Conservation (phyloP, 1,284 basidiomycete species). For the Phylloporus gajari region DNA sequence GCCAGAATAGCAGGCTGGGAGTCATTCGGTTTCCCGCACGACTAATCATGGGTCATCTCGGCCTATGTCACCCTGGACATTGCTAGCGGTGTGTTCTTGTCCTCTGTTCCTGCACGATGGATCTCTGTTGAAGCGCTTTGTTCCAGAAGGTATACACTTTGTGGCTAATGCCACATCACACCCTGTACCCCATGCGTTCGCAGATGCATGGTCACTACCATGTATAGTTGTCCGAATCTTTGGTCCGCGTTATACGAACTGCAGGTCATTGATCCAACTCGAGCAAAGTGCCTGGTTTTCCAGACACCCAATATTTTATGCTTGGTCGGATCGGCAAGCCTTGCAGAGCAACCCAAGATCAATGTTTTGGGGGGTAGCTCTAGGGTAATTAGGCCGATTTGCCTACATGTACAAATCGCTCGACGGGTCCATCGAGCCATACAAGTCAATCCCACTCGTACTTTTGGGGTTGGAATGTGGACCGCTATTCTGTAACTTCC, state of each 20-base stretch:
- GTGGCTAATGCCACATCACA: constrained; percentile 76
- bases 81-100: constrained; percentile 89
- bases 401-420: constrained; percentile 81
- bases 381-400: constrained; percentile 75
- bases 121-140: constrained; percentile 82
- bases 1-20: too few species aligned
- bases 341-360: constrained; percentile 71
- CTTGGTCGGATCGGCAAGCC: constrained; percentile 50
- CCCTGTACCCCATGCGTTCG: constrained; percentile 73
- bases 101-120: constrained; percentile 88
- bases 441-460: constrained; percentile 71
- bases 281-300: constrained; percentile 51
- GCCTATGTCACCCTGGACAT: constrained; percentile 89
- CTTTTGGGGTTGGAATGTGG: constrained; percentile 64
- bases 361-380: constrained; percentile 70
- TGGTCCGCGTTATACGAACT: constrained; percentile 54
- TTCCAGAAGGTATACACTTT: constrained; percentile 93
- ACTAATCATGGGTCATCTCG: constrained; percentile 88
- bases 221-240: constrained; percentile 82
- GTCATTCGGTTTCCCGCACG: too few species aligned
- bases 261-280: constrained; percentile 53
- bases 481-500: constrained; percentile 61
- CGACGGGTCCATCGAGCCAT: constrained; percentile 87
- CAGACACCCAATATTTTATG: constrained; percentile 59
- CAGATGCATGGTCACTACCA: constrained; percentile 61